A percentile compares a stretch with the other conserved stretches of the same genome.
phyloP scores from a whole-genome alignment of 2,329 filamentous ascomycete genomes.

The Fusarium napiforme region DNA sequence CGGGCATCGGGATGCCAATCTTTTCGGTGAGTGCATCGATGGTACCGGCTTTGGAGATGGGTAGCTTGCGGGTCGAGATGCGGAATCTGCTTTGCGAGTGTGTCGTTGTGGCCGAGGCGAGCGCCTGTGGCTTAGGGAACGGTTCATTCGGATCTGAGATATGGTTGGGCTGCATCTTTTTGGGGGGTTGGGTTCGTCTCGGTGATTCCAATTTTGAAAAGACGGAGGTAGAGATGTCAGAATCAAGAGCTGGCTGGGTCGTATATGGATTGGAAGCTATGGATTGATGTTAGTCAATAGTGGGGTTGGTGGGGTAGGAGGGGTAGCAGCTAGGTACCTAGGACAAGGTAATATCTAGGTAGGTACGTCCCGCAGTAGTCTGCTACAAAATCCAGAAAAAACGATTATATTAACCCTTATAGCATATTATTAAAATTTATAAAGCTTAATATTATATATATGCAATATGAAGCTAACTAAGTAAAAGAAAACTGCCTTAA shows the following conservation, averaged over 20 bases:
- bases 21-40: constrained; percentile 86
- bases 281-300: background rate
- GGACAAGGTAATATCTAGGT: no score
- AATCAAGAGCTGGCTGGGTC: background rate
- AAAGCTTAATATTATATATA: no score
- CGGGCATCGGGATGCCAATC: constrained; percentile 87
- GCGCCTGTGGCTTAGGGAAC: constrained; percentile 63
- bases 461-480: no score
- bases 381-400: no score
- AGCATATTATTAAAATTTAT: no score
- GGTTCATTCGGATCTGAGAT: constrained; percentile 59
- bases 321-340: no score
- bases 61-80: constrained; percentile 87
- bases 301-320: constrained; percentile 8
- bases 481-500: no score
- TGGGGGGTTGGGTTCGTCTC: background rate
- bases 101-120: constrained; percentile 64
- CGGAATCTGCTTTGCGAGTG: constrained; percentile 74
- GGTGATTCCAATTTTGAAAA: background rate
- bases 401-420: no score
- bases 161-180: constrained; percentile 52
- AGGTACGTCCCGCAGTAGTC: no score
- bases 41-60: constrained; percentile 90
- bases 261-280: constrained; percentile 1
- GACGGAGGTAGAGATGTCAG: constrained; percentile 1